Base-by-base conservation (phyloP, 345 rosid genomes). In the Clarkia xantiana region DNA sequence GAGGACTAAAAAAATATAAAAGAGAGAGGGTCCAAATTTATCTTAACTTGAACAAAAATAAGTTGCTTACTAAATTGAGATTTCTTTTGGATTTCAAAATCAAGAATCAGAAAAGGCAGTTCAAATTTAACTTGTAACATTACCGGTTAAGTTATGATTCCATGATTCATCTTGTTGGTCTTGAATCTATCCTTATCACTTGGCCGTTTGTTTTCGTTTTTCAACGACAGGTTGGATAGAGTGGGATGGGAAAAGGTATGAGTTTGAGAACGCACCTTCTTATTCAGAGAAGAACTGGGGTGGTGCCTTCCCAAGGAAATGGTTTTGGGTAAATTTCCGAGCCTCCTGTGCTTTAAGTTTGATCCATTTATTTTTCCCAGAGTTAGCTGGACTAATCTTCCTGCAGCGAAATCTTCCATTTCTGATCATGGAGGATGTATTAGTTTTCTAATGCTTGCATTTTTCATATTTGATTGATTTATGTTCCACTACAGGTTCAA, bases 261-360 rank as follows among this genome's bases (percentile, higher is more conserved):
- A 90, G 62, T 90, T 90, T 59, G 55, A 73, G 45, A 77, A 90
- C 59, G 95, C 91, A 22, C 97, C 95, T 65, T 90, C 97, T 10
- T 90, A 90, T 56, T 86, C 95, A 10, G 97, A 90, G 61, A 90
- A 90, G 78, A 86, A 90, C 56, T 90, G 97, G 97, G 95, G 97
- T 65, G 94, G 81, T 61, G 94, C 74, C 60, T 90, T 90, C 70
- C 97, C 95, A 47, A 80, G 91, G 64, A 90, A 81, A 67, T 90
- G 97, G 97, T 90, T 86, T 70, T 90, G 97, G 97, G 97, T 90
- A 76, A 65, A 49, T 11, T 54, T 56, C 49, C 44, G 36, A 29
- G 8, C 13, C 22, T 49, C 61, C 25, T 17, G 41, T 19, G n/a
- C 19, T 57, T n/a, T 19, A 22, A 42, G 39, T 47, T 11, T 44